Base-by-base conservation (phyloP, 2,329 filamentous ascomycete species). In the Apiospora sp. region DNA sequence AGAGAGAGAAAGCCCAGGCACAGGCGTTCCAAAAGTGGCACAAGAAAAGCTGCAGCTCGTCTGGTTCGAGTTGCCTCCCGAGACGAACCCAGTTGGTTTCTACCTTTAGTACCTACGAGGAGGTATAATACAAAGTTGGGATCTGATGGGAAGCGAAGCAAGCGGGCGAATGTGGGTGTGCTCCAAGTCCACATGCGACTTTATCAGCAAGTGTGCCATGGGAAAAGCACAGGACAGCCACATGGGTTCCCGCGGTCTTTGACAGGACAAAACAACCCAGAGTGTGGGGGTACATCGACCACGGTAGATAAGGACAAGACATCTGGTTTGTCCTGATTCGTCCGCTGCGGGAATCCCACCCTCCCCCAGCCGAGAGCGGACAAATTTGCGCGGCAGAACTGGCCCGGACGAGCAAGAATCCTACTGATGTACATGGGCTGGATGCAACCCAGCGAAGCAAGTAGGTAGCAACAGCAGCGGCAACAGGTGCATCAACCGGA, bases 231-330 rank as follows among this genome's bases (percentile, higher is more conserved):
- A 68, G 67, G 22, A 70, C 27, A 54, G 68, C 68, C 68, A 70
- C 68, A 70, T 41, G 58, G 44, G 37, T 58, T 73, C 70, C 51
- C 46, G 51, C 72, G 19, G 67, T 68, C 67, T 46, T 44, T 68
- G 67, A 48, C 41, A 48, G 67, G 67, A 68, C 43, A 22, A 64
- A 64, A 64, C 41, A 37, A 22, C 58, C 34, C 30, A 41, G 58
- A 64, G 58, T 24, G 58, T 64, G 58, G 58, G 58, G 58, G 58
- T 64, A 13, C 58, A 41, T 64, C 58, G 58, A 41, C 58, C 58
- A 41, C 58, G 58, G 58, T 70, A 48, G 68, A 70, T 70, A 70
- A 70, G 68, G 68, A 51, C 48, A 34, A 70, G 68, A 70, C 68
- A 51, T 54, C 34, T 70, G 68, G 68, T 70, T 54, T 24, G 68